phyloP scores from a whole-genome alignment of 2,329 filamentous ascomycete genomes.

The Fusarium sp. region DNA sequence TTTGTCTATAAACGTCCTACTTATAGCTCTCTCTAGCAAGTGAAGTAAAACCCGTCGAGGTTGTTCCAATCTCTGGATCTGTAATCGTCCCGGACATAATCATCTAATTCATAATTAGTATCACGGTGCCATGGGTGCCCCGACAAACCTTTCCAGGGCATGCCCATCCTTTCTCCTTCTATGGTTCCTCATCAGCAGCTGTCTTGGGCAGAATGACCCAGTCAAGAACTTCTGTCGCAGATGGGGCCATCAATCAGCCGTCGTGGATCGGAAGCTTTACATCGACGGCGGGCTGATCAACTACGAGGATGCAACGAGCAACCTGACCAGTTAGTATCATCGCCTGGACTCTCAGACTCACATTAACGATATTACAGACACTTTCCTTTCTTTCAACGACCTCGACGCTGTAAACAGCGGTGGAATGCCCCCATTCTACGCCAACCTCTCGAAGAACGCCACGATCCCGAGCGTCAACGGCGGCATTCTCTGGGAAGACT shows the following conservation, averaged over 20 bases:
- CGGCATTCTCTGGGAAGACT: slow-evolving; percentile 19
- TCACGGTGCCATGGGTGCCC: too few species aligned
- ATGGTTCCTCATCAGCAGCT: not conserved
- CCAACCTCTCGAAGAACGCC: slow-evolving; percentile 5
- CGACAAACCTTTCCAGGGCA: too few species aligned
- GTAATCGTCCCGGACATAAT: too few species aligned
- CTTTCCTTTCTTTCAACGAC: slow-evolving; percentile 7
- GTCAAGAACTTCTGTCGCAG: slow-evolving; percentile 5
- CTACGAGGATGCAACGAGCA: not conserved
- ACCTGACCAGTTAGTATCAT: not conserved
- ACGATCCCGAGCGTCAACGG: slow-evolving; percentile 15
- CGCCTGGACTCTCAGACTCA: too few species aligned
- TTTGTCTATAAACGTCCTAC: too few species aligned
- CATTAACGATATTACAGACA: not conserved
- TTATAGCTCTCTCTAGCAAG: too few species aligned
- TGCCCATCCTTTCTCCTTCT: not conserved
- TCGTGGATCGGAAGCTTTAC: slow-evolving; percentile 11
- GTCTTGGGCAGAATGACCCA: slow-evolving; percentile 3
- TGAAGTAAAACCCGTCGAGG: too few species aligned
- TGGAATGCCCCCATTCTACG: slow-evolving; percentile 4
- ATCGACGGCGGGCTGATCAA: slow-evolving; percentile 16
- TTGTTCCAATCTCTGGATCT: too few species aligned
- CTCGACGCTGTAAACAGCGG: not conserved
- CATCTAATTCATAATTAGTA: too few species aligned
- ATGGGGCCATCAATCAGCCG: slow-evolving; percentile 12